These are phyloP conservation scores for Emmonsiellopsis sp. DNA, from an alignment of 2,329 filamentous ascomycete species.

Conservation along the genomic window DNA sequence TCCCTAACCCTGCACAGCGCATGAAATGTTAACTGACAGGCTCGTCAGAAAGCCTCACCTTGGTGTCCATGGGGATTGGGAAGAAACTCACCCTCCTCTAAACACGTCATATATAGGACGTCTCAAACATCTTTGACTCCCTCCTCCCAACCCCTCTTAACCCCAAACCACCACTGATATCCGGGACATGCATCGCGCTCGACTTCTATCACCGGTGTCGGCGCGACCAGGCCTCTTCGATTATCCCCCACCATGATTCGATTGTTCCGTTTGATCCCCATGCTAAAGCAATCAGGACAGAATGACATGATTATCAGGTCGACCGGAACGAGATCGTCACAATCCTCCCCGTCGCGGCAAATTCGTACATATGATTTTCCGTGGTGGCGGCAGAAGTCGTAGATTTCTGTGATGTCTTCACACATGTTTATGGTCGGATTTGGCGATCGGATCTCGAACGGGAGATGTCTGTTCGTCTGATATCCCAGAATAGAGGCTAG, in stretches of 20 bases:
- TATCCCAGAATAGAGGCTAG: too few species aligned
- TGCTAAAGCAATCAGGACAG: conserved; percentile 3
- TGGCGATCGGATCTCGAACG: neutral
- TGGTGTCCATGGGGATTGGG: too few species aligned
- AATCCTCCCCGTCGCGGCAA: conserved; percentile 4
- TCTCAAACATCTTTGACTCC: too few species aligned
- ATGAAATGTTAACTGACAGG: too few species aligned
- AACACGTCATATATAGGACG: too few species aligned
- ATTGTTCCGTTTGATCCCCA: neutral
- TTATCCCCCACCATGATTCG: neutral
- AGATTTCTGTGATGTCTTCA: conserved; percentile 9
- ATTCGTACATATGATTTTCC: conserved; percentile 4
- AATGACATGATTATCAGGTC: conserved; percentile 9
- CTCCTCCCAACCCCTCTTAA: too few species aligned
- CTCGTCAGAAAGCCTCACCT: too few species aligned
- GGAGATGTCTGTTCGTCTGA: neutral
- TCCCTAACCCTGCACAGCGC: too few species aligned
- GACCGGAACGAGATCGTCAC: conserved; percentile 3
- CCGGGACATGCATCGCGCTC: too few species aligned
- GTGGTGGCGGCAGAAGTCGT: conserved; percentile 10
- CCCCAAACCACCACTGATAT: too few species aligned
- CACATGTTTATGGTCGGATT: neutral
- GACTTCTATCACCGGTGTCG: too few species aligned
- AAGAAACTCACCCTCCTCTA: too few species aligned
- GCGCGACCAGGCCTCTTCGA: neutral